Base-by-base conservation (phyloP, 352 stramenopile genomes). In the Pythium plurisporium region DNA sequence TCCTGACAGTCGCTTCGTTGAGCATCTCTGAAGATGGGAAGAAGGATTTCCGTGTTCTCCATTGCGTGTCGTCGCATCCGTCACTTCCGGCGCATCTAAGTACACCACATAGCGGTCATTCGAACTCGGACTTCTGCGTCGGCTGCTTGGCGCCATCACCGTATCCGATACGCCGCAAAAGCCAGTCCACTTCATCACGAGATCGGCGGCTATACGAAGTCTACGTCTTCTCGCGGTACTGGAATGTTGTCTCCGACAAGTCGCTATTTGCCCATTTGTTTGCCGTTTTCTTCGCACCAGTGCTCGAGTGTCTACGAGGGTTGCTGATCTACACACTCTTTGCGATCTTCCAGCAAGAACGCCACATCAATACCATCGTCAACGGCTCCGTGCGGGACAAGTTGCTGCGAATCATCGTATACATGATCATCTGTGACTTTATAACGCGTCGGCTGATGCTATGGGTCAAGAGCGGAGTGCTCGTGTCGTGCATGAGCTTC, bases 201-300 rank as follows among this genome's bases (percentile, higher is more conserved):
- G 46, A 67, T 38, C 15, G 48, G 20, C 47, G 60, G 30, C 23
- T 62, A n/a, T 62, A 72, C 27, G 73, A 87, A 53, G 72, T 91
- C 15, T 91, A 94, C 59, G 73, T 92, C 8, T 91, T 92, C 59
- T 90, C 82, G 22, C 82, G 84, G 31, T 92, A 94, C 49, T 89
- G 83, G 80, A 76, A 82, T 41, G 82, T 94, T 15, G 75, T 82
- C 20, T 94, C 83, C 14, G 72, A 94, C 71, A 82, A 84, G 53
- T 86, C 83, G 41, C 60, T 87, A 23, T 40, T 86, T 34, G 65
- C 69, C 27, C 81, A 94, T 60, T 87, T 91, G 41, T 47, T 88
- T 11, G 78, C 75, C 20, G 41, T 91, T 4, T 36, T 75, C 14
- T 51, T 87, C 22, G 79, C 82, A 19, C 83, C 83, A 11, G n/a